Evolutionary conservation across 2,329 filamentous ascomycete species (phyloP).

Genomic region (Apiospora arundinis): DNA sequence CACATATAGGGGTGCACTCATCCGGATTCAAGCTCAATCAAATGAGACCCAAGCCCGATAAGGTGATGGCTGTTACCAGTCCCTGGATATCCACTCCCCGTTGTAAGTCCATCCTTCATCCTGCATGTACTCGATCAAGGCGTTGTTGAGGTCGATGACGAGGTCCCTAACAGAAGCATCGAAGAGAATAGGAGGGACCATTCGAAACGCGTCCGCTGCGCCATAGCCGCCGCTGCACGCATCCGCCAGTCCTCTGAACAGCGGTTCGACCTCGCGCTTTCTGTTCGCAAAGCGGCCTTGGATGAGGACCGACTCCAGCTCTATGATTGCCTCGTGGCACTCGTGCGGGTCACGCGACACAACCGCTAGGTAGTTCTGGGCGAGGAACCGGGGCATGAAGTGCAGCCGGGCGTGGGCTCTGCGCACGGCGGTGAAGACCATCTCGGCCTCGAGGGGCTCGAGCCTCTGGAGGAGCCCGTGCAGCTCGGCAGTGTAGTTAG

Average conservation of each 20-base stretch:
- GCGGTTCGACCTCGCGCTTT: not conserved
- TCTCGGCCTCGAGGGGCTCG: not conserved
- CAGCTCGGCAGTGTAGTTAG: not conserved
- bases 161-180: not conserved
- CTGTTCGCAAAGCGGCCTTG: not conserved
- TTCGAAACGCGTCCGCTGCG: not conserved
- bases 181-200: not conserved
- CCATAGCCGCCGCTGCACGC: not conserved
- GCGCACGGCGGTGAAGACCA: not conserved
- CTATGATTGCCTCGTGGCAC: not conserved
- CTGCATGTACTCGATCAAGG: not conserved
- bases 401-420: not conserved
- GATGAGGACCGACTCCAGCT: not conserved
- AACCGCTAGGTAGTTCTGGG: not conserved
- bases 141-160: not conserved
- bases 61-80: not conserved
- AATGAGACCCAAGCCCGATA: not conserved
- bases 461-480: not conserved
- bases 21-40: not conserved
- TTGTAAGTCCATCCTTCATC: not conserved
- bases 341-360: not conserved
- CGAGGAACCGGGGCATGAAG: not conserved
- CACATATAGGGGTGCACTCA: not conserved
- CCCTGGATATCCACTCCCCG: not conserved
- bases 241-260: not conserved